Evolutionary conservation across 306 rosid species (phyloP).

Genomic region (Oemleria cerasiformis): DNA sequence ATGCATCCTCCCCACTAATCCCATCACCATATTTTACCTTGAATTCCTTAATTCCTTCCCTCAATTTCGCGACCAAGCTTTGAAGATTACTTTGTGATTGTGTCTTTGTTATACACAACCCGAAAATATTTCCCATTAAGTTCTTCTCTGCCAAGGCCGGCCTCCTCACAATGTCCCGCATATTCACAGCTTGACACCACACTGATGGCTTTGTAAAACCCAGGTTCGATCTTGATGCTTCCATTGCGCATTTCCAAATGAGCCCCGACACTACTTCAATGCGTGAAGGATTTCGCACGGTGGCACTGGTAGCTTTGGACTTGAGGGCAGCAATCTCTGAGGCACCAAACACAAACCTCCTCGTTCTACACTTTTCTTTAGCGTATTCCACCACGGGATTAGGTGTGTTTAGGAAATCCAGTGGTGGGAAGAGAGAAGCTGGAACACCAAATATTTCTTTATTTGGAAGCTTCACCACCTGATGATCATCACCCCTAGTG

Average conservation of each 20-base stretch:
- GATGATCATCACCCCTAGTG: background rate
- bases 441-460: background rate
- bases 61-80: slow-evolving; percentile 8
- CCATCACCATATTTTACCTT: background rate
- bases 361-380: background rate
- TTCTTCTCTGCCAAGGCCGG: slow-evolving; percentile 26
- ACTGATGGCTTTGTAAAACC: slow-evolving; percentile 20
- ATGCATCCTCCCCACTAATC: background rate
- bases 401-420: background rate
- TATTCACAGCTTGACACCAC: slow-evolving; percentile 34
- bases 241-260: slow-evolving; percentile 47
- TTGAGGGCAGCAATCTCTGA: slow-evolving; percentile 30
- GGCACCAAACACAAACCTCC: slow-evolving; percentile 28
- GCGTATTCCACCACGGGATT: background rate
- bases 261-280: slow-evolving; percentile 38
- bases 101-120: background rate
- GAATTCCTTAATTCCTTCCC: slow-evolving; percentile 4
- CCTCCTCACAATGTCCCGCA: slow-evolving; percentile 33
- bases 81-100: background rate
- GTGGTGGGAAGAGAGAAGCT: background rate
- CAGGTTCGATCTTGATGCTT: slow-evolving; percentile 15
- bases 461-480: background rate
- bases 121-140: slow-evolving; percentile 26
- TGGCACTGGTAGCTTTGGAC: slow-evolving; percentile 14
- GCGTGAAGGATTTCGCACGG: slow-evolving; percentile 23